A percentile compares a stretch with the other conserved stretches of the same genome.
Evolutionary conservation across 2,329 filamentous ascomycete species (phyloP).

Genomic region (Beauveria scarabaeidicola): DNA sequence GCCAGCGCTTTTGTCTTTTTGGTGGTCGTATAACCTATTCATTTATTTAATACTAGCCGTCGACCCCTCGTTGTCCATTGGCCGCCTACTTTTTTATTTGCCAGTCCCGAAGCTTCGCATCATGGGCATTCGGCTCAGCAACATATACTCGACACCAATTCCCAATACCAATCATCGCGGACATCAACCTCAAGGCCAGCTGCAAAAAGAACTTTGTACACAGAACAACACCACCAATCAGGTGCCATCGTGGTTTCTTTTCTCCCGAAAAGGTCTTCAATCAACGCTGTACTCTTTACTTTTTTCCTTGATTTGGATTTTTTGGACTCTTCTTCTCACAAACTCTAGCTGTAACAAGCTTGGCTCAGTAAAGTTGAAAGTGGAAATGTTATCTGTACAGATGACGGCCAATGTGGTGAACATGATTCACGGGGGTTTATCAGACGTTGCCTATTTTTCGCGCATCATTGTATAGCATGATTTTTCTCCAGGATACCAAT

Average conservation of each 20-base stretch:
- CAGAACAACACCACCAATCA: not conserved
- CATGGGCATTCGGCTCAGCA: not conserved
- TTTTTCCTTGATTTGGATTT: not conserved
- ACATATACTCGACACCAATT: not conserved
- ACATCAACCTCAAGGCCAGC: not conserved
- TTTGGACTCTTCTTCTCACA: not conserved
- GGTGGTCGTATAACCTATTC: constrained; percentile 4
- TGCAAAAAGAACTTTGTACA: not conserved
- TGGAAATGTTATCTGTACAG: not conserved
- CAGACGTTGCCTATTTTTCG: not conserved
- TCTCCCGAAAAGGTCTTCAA: not conserved
- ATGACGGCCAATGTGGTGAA: not conserved
- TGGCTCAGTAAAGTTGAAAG: not conserved
- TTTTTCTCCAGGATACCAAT: constrained; percentile 9
- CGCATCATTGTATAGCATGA: constrained; percentile 9
- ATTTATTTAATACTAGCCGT: constrained; percentile 9
- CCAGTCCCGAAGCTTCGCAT: not conserved
- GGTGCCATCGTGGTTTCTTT: not conserved
- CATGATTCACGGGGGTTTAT: not conserved
- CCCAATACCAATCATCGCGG: not conserved
- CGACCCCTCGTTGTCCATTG: not conserved
- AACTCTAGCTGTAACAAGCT: not conserved
- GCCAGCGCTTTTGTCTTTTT: not conserved
- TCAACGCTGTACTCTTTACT: not conserved
- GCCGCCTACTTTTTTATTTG: not conserved